phyloP scores from a whole-genome alignment of 495 filamentous ascomycete species.

The Penicillium cataractarum region DNA sequence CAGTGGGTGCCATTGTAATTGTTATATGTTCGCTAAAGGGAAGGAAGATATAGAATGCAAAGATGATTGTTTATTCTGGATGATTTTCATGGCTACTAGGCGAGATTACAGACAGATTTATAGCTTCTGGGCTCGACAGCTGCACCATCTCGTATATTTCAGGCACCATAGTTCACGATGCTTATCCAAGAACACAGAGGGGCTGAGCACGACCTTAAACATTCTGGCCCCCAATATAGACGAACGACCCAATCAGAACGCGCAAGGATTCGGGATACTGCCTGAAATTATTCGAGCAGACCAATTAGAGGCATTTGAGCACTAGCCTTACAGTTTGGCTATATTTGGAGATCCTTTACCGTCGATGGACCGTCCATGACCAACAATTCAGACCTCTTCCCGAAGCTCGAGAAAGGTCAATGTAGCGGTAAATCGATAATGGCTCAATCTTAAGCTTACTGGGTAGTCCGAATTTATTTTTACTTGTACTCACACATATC shows the following conservation, averaged over 20 bases:
- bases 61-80: not conserved
- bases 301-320: not conserved
- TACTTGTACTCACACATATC: no score
- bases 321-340: not conserved
- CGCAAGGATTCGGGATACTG: not conserved
- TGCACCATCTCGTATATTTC: not conserved
- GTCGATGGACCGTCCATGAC: no score
- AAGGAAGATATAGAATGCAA: not conserved
- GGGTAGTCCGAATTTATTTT: no score
- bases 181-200: not conserved
- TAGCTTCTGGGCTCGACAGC: not conserved
- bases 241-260: not conserved
- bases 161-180: not conserved
- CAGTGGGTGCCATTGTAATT: not conserved
- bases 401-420: no score
- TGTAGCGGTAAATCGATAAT: no score
- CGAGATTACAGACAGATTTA: not conserved
- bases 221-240: not conserved
- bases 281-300: not conserved
- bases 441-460: no score
- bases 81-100: not conserved
- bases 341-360: not conserved
- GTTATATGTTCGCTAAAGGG: not conserved
- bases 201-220: not conserved
- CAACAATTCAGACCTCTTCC: no score